Evolutionary conservation across 352 stramenopile species (phyloP), one percentile per base, ranked within the genome.

Genomic region (Thalassiosira hispida): DNA sequence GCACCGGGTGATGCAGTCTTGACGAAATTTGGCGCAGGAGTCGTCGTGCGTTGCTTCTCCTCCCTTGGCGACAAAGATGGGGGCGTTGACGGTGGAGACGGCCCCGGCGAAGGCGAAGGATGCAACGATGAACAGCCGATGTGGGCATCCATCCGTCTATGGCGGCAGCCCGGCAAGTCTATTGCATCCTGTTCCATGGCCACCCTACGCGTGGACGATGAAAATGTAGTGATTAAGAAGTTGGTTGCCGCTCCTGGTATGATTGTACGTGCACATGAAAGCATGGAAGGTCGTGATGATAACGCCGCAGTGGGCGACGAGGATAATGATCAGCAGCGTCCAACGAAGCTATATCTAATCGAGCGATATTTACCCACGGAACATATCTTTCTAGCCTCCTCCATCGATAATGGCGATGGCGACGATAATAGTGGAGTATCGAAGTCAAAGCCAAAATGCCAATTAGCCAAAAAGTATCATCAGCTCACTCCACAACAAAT

Each of bases 241-340:
- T 53, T 93, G 42, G 83, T 81, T 11, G 85, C 75, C 11, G 81
- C 88, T 64, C 88, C 88, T 38, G 88, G 88, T 61, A 90, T 91
- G 81, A 52, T 77, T 46, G 61, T 72, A 5, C n/a, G 51, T 46
- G 72, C 73, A 27, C 8, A 23, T 20, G 33, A 9, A n/a, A 14
- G 22, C 33, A 53, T 18, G 25, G 4, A 11, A 11, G 31, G 9
- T 16, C 29, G 38, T 35, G 18, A 57, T 27, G 42, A 67, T 64
- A 27, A 40, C 29, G 35, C 2, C 14, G 38, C 0, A 6, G 40
- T 23, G 20, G 25, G 31, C 0, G 29, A 38, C 38, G 64, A 12
- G 1, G 55, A 67, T 29, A 7, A 52, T 0, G n/a, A 51, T n/a
- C 16, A 55, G 25, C 38, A 18, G 14, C 20, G 22, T 1, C n/a